These are phyloP conservation scores for Fagopyrum tataricum DNA, from an alignment of 148 eudicot genomes.

Conservation along the genomic window DNA sequence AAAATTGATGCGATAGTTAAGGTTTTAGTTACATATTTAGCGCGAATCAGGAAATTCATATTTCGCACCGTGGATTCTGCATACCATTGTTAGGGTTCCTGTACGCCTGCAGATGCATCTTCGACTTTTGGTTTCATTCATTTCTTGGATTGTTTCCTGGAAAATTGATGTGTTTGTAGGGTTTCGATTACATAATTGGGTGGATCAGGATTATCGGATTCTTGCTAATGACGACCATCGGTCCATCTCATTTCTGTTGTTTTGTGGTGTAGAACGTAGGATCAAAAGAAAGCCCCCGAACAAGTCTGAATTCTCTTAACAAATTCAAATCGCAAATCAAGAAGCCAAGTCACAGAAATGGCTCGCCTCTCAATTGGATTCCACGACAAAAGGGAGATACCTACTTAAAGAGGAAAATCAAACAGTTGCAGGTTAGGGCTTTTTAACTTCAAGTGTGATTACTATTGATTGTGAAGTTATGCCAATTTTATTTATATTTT, in stretches of 20 bases:
- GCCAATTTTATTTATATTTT: background rate
- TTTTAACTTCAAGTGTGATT: background rate
- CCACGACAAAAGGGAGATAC: slow-evolving; percentile 84
- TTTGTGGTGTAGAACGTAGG: slow-evolving; percentile 39
- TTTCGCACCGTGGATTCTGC: background rate
- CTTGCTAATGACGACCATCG: background rate
- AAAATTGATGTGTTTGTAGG: no score
- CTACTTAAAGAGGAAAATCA: slow-evolving; percentile 71
- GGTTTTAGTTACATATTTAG: background rate
- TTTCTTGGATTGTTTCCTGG: no score
- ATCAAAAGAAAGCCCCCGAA: slow-evolving; percentile 46
- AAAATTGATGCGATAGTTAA: background rate
- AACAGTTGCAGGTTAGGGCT: slow-evolving; percentile 50
- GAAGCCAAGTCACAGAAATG: slow-evolving; percentile 64
- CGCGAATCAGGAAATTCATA: background rate
- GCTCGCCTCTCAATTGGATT: slow-evolving; percentile 85
- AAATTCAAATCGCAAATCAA: slow-evolving; percentile 60
- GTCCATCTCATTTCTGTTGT: background rate
- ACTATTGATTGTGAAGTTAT: background rate
- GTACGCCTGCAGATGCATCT: no score
- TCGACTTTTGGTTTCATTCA: no score
- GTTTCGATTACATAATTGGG: no score
- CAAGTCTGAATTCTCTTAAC: slow-evolving; percentile 38
- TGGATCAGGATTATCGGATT: background rate
- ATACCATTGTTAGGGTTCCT: slow-evolving; percentile 1